Percentiles rank a stretch among this genome's conserved stretches.
These are phyloP conservation scores for Asterophora parasitica DNA, from an alignment of 768 basidiomycete species.

Conservation along the genomic window DNA sequence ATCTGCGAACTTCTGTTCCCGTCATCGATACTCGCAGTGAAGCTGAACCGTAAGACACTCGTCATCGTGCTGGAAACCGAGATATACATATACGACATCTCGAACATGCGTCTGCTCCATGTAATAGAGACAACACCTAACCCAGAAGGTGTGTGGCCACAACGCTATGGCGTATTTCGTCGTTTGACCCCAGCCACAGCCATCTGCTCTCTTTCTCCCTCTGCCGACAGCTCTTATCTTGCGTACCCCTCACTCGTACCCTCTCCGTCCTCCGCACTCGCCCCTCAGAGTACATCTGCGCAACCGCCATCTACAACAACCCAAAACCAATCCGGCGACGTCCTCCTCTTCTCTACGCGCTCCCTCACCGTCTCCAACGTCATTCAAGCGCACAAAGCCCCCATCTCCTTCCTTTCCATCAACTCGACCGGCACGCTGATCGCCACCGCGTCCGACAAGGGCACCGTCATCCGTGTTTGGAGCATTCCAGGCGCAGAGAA, in stretches of 20 bases:
- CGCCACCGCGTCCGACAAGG: conserved; percentile 91
- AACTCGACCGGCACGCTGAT: conserved; percentile 85
- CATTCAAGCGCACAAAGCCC: conserved; percentile 94
- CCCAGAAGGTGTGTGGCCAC: conserved; percentile 67
- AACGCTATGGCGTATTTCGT: neutral
- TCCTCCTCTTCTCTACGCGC: conserved; percentile 91
- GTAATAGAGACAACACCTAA: conserved; percentile 97
- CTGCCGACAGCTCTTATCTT: conserved; percentile 88
- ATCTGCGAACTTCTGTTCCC: conserved; percentile 99
- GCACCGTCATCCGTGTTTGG: conserved; percentile 96
- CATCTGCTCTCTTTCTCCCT: conserved; percentile 91
- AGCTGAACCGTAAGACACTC: conserved; percentile 93
- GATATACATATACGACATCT: conserved; percentile 99
- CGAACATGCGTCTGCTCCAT: conserved; percentile 95
- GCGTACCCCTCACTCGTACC: conserved; percentile 96
- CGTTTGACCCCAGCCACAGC: conserved; percentile 42
- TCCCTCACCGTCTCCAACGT: conserved; percentile 91
- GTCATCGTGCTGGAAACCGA: conserved; percentile 96
- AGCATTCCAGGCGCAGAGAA: conserved; percentile 88
- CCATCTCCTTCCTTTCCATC: conserved; percentile 82
- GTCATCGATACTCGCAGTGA: conserved; percentile 94
- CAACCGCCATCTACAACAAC: conserved; percentile 31
- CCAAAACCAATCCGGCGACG: conserved; percentile 65
- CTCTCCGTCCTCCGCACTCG: conserved; percentile 61
- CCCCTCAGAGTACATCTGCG: conserved; percentile 32